Evolutionary conservation across 2,329 filamentous ascomycete genomes (phyloP).

Genomic region (Lomentospora prolificans): DNA sequence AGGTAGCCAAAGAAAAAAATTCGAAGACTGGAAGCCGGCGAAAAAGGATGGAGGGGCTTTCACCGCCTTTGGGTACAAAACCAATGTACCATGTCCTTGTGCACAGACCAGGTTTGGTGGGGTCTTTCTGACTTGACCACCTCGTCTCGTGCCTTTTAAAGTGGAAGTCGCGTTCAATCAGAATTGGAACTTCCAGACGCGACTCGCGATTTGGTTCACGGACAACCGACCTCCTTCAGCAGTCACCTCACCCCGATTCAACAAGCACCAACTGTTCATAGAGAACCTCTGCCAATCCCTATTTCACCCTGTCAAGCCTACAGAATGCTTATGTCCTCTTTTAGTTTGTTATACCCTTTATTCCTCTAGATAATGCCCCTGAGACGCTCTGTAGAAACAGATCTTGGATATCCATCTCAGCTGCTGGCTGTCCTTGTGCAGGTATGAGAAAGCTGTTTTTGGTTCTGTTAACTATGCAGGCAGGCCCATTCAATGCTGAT

Average conservation of each 20-base stretch:
- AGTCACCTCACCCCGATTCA: no score
- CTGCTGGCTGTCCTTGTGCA: background rate
- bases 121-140: background rate
- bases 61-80: slow-evolving; percentile 5
- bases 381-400: background rate
- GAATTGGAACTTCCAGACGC: background rate
- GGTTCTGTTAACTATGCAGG: background rate
- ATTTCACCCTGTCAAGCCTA: background rate
- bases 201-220: background rate
- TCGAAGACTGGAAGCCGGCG: background rate
- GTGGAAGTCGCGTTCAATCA: background rate
- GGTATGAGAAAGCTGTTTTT: background rate
- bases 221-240: background rate
- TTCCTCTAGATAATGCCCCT: background rate
- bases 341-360: background rate
- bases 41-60: slow-evolving; percentile 5
- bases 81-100: background rate
- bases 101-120: slow-evolving; percentile 2
- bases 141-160: background rate
- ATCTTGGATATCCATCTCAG: background rate
- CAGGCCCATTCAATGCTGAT: background rate
- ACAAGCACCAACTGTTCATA: no score
- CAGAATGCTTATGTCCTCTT: background rate
- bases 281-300: no score
- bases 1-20: slow-evolving; percentile 7